These are phyloP conservation scores for Arabidopsis suecica DNA, from an alignment of 345 rosid genomes.

Conservation along the genomic window DNA sequence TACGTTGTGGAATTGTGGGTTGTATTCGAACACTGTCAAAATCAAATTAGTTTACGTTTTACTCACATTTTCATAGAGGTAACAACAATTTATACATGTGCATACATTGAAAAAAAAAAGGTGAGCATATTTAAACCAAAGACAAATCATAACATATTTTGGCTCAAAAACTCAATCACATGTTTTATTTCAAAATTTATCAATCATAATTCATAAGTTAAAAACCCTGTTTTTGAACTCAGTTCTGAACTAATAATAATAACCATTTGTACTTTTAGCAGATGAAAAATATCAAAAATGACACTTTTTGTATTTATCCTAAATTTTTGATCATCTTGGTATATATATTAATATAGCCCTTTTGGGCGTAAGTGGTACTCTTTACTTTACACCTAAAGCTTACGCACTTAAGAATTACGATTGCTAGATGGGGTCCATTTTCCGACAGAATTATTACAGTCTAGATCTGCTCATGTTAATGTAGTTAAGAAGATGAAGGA, in stretches of 20 bases:
- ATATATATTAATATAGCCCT: too few relatives aligned
- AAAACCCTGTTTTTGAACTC: neutral
- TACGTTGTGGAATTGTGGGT: conserved; percentile 86
- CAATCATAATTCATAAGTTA: neutral
- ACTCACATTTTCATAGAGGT: neutral
- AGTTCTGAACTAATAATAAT: neutral
- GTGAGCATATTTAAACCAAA: neutral
- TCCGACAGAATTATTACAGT: neutral
- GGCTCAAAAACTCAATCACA: neutral
- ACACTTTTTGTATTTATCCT: neutral
- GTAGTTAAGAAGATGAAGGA: conserved; percentile 2
- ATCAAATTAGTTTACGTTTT: neutral
- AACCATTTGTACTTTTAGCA: neutral
- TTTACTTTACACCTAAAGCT: conserved; percentile 29
- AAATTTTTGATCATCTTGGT: too few relatives aligned
- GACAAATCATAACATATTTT: neutral
- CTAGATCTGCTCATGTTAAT: conserved; percentile 13
- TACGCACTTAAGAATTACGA: conserved; percentile 15
- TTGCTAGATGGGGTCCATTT: conserved; percentile 13
- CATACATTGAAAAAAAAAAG: neutral
- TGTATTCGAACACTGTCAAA: conserved; percentile 73
- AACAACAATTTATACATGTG: neutral
- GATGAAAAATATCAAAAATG: neutral
- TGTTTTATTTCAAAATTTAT: neutral
- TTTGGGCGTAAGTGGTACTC: conserved; percentile 29